A percentile compares a stretch with the other conserved stretches of the same genome.
Conservation (phyloP, 805 yeast genomes). For the Ogataea sp. region DNA sequence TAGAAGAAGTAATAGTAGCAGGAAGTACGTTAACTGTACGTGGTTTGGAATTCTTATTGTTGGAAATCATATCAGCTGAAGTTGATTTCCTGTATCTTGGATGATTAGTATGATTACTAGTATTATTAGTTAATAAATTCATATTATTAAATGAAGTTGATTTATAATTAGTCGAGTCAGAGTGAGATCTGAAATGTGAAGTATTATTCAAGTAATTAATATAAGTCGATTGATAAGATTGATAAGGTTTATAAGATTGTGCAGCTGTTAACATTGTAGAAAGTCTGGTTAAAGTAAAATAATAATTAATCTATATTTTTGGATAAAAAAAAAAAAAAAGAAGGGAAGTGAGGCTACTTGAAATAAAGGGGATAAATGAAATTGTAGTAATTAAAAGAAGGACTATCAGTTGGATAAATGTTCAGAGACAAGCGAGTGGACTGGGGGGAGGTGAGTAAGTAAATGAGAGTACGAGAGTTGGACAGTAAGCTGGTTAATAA, state of each 20-base stretch:
- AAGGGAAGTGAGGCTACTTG: no score
- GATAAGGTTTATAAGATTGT: neutral
- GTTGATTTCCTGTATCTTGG: constrained; percentile 15
- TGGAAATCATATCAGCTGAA: constrained; percentile 3
- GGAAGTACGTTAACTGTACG: no score
- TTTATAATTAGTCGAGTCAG: constrained; percentile 21
- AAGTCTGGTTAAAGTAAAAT: no score
- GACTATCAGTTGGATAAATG: neutral
- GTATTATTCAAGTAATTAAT: constrained; percentile 3
- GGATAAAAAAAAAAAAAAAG: no score
- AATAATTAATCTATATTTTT: no score
- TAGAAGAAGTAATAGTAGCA: neutral
- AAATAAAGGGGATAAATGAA: no score
- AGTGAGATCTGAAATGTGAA: constrained; percentile 25
- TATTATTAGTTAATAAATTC: no score
- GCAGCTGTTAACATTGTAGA: neutral
- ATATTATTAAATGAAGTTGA: constrained; percentile 15
- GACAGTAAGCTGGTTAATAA: no score
- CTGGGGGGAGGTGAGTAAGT: no score
- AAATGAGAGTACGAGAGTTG: no score
- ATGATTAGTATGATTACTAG: no score
- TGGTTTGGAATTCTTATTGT: neutral
- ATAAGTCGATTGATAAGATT: neutral
- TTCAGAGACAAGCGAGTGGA: no score
- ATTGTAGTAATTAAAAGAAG: neutral